Base-by-base conservation (phyloP, 164 flowering plant genomes). In the Piper betle region DNA sequence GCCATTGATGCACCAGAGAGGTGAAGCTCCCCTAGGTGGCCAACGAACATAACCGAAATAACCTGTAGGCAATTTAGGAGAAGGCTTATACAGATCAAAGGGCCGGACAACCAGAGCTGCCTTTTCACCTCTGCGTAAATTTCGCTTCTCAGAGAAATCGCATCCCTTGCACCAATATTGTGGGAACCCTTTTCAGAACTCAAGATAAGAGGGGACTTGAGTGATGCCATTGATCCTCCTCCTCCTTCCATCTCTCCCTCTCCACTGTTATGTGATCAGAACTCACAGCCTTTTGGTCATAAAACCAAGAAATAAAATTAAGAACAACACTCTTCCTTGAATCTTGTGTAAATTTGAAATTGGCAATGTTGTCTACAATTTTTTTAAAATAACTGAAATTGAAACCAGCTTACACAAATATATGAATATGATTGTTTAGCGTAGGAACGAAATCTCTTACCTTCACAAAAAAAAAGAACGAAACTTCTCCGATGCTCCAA, bases 1-100 rank as follows among this genome's bases (percentile, higher is more conserved):
- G 93, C 93, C 77, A 86, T 76, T 39, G 94, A 79, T 69, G 85
- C 87, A 64, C 82, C 83, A 33, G 91, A 75, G 25, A 87, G 85
- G 62, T 84, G 61, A 5, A 87, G 65, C 64, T 82, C 79, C 1
- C 92, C 86, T 37, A 87, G 80, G 71, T 87, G 97, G 11, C 94
- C 94, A 13, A 85, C 91, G 67, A 81, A 79, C 87, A 87, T 84
- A 16, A 89, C 64, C 4, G 94, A 80, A 3, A 86, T 79, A 38
- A 86, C 55, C 65, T 83, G 87, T 46, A 86, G 38, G 53, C 76
- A 70, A 9, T 53, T 78, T 65, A 72, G 78, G 50, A 80, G 68
- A 0, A 83, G 41, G 50, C 68, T 70, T 3, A 78, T 80, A 6
- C 58, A 20, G 8, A 84, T 61, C 15, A 88, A 58, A 39, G 93